Base-by-base conservation (phyloP, 2,329 filamentous ascomycete species). In the Dichotomopilus funicola region DNA sequence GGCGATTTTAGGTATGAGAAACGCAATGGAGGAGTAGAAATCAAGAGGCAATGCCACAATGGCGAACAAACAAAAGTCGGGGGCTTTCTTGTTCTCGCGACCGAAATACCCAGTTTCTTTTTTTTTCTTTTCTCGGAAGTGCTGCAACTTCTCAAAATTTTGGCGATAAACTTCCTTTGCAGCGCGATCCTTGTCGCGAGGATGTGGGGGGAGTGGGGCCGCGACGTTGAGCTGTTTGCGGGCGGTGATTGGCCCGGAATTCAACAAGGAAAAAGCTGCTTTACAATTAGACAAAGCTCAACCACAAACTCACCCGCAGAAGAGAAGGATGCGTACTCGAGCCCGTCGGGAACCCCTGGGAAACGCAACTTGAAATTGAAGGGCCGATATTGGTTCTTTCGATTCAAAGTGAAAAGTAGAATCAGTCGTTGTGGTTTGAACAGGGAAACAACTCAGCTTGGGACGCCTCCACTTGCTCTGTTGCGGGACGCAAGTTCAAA, bases 181-280 rank as follows among this genome's bases (percentile, higher is more conserved):
- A 44, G 37, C 49, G 37, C 11, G 43, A 58, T 49, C 56, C 45
- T 54, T 57, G 48, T 49, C 56, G 49, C 49, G 49, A 49, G 9
- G 10, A 47, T 5, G 34, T 9, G 60, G 54, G 59, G 48, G 56
- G 54, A 13, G 12, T 48, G 44, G 35, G 52, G 19, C 19, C n/a
- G 46, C 13, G 35, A 12, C 31, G 37, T 45, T 36, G 33, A 33
- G 13, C 42, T 6, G 48, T 55, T 60, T 58, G 56, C 49, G 31
- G 13, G 37, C 43, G 33, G 12, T 62, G 63, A 62, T 64, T 64
- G 63, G 63, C 34, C 51, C 19, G 41, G 34, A 31, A 38, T 6
- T 8, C 46, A n/a, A 5, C 27, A 43, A 47, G 11, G 6, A 31
- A 48, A 46, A 41, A 51, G 42, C 41, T 50, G 40, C 50, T 27